These are phyloP conservation scores for Fusarium sp. DNA, from an alignment of 2,329 filamentous ascomycete genomes.

Conservation along the genomic window DNA sequence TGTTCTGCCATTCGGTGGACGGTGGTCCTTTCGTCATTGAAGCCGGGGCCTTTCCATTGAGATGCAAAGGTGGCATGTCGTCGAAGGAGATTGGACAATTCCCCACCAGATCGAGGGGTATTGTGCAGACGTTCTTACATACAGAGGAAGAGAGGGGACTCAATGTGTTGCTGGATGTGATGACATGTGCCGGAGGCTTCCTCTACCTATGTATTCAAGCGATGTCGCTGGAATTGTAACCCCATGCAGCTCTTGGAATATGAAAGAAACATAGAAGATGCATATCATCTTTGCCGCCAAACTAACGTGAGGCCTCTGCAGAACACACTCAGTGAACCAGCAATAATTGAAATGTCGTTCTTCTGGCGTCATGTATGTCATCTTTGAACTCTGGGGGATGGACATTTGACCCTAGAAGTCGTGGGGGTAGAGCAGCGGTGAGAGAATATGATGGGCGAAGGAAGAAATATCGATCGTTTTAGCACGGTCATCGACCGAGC, in stretches of 20 bases:
- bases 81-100: slow-evolving; percentile 39
- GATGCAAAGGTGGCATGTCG: slow-evolving; percentile 42
- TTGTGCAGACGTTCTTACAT: slow-evolving; percentile 9
- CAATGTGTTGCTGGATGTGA: neutral
- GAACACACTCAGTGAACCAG: slow-evolving; percentile 17
- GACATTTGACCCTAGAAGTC: slow-evolving; percentile 11
- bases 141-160: slow-evolving; percentile 8
- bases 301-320: slow-evolving; percentile 7
- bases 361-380: slow-evolving; percentile 29
- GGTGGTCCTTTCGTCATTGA: slow-evolving; percentile 24
- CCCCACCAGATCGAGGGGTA: slow-evolving; percentile 44
- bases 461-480: slow-evolving; percentile 26
- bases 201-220: neutral
- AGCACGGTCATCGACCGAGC: slow-evolving; percentile 32
- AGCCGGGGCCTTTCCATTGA: slow-evolving; percentile 8
- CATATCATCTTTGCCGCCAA: neutral
- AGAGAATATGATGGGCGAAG: slow-evolving; percentile 32
- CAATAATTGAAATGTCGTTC: slow-evolving; percentile 5
- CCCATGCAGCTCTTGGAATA: neutral
- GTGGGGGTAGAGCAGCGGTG: slow-evolving; percentile 40
- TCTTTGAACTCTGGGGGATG: slow-evolving; percentile 22
- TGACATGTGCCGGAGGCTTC: slow-evolving; percentile 10
- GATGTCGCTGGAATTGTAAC: slow-evolving; percentile 1
- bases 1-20: slow-evolving; percentile 12
- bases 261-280: neutral